Conservation (phyloP, 257 asterid species). For the Buddleja alternifolia region DNA sequence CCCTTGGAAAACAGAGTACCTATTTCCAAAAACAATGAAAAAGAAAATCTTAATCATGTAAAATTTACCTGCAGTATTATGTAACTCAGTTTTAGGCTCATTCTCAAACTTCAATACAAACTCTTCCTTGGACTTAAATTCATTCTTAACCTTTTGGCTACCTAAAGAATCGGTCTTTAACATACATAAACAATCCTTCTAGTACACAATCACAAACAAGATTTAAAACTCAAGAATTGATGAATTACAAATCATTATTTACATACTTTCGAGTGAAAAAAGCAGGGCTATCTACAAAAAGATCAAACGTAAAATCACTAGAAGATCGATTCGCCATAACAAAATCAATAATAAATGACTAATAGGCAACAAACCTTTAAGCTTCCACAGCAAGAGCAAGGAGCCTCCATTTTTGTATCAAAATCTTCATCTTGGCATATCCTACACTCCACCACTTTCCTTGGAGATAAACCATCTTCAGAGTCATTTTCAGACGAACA, state of each 20-base stretch:
- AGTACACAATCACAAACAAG: neutral
- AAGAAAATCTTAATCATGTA: neutral
- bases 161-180: neutral
- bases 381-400: constrained; percentile 98
- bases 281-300: neutral
- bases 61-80: neutral
- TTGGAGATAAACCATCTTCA: constrained; percentile 53
- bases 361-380: constrained; percentile 63
- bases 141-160: neutral
- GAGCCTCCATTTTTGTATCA: constrained; percentile 84
- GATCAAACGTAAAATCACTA: neutral
- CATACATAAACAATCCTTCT: neutral
- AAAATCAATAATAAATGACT: neutral
- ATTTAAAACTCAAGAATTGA: neutral
- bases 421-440: constrained; percentile 95
- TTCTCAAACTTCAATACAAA: too few relatives aligned
- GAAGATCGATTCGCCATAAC: neutral
- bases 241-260: neutral
- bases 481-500: constrained; percentile 38
- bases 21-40: constrained; percentile 6
- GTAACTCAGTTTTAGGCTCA: constrained; percentile 5
- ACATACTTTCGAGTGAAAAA: neutral
- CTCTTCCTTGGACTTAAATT: too few relatives aligned
- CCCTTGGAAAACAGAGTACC: constrained; percentile 9
- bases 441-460: constrained; percentile 87